A percentile compares a stretch with the other conserved stretches of the same genome.
These are phyloP conservation scores for Calonectria leucothoes DNA, from an alignment of 2,329 filamentous ascomycete genomes.

Conservation along the genomic window DNA sequence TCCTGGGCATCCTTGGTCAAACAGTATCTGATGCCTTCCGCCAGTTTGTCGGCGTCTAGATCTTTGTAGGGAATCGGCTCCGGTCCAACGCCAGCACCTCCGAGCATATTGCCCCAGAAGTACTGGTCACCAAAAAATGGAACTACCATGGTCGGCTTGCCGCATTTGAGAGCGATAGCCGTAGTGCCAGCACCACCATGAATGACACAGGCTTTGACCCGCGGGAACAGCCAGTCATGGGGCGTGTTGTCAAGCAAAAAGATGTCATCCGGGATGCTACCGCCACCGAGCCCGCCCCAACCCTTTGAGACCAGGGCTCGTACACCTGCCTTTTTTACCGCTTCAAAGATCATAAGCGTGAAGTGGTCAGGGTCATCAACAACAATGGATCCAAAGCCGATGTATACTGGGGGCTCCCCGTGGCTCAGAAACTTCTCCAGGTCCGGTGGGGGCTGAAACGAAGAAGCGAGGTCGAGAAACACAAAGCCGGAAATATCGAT, in stretches of 20 bases:
- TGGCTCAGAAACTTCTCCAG: constrained; percentile 66
- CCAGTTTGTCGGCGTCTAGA: constrained; percentile 71
- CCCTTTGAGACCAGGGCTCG: constrained; percentile 80
- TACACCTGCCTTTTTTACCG: constrained; percentile 73
- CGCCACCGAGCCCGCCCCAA: constrained; percentile 77
- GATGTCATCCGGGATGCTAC: constrained; percentile 69
- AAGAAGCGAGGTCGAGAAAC: constrained; percentile 76
- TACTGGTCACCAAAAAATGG: constrained; percentile 85
- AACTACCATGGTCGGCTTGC: constrained; percentile 79
- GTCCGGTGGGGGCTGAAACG: constrained; percentile 67
- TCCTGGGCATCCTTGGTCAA: constrained; percentile 69
- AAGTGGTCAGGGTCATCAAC: constrained; percentile 78
- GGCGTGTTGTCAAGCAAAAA: constrained; percentile 81
- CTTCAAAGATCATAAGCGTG: constrained; percentile 78
- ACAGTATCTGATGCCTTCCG: constrained; percentile 77
- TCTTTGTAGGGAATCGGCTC: constrained; percentile 76
- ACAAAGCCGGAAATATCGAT: constrained; percentile 84
- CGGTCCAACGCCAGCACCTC: constrained; percentile 72
- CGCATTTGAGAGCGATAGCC: constrained; percentile 78
- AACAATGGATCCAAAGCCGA: constrained; percentile 82
- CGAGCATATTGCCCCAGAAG: constrained; percentile 81
- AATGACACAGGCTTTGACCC: constrained; percentile 74
- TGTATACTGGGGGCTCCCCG: constrained; percentile 74
- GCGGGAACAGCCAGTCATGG: constrained; percentile 82
- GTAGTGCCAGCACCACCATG: constrained; percentile 85